Percentiles rank a stretch among this genome's conserved stretches.
phyloP scores from a whole-genome alignment of 208 protist species.

The Jaenimonas drosophilae region DNA sequence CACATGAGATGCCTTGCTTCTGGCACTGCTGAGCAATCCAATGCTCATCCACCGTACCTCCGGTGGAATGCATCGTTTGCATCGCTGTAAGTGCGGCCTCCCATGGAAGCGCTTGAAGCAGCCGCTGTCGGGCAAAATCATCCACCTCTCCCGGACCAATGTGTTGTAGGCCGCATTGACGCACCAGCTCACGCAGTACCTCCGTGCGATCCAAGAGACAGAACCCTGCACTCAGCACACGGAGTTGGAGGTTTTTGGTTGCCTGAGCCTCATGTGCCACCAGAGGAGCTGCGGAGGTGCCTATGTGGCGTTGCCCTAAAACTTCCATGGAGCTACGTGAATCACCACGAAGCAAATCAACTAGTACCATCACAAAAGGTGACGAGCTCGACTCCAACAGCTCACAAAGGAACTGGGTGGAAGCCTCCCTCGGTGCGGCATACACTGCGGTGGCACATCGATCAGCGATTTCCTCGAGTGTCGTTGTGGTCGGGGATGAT shows the following conservation, averaged over 20 bases:
- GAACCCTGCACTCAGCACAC: constrained; percentile 43
- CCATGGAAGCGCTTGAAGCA: constrained; percentile 41
- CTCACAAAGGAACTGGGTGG: too few species aligned
- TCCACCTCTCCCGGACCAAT: constrained; percentile 48
- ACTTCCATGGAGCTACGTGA: not conserved
- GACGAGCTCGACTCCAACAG: too few species aligned
- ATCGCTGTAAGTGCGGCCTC: constrained; percentile 15
- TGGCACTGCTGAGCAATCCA: constrained; percentile 13
- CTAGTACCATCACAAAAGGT: too few species aligned
- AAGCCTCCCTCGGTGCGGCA: too few species aligned
- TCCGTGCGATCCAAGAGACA: constrained; percentile 26
- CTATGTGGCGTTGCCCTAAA: not conserved
- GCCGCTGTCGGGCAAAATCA: constrained; percentile 50
- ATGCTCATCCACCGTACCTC: constrained; percentile 31
- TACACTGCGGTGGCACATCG: too few species aligned
- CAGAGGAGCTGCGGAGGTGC: not conserved
- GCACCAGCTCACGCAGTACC: constrained; percentile 30
- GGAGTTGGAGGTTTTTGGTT: not conserved
- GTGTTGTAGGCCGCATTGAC: constrained; percentile 10
- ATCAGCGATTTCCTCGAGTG: too few species aligned
- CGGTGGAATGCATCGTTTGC: constrained; percentile 1
- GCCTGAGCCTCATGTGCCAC: not conserved
- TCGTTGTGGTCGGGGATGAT: too few species aligned
- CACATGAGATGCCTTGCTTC: not conserved
- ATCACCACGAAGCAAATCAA: constrained; percentile 14